These are phyloP conservation scores for Clarireedia sp. DNA, from an alignment of 2,329 filamentous ascomycete genomes.

Conservation along the genomic window DNA sequence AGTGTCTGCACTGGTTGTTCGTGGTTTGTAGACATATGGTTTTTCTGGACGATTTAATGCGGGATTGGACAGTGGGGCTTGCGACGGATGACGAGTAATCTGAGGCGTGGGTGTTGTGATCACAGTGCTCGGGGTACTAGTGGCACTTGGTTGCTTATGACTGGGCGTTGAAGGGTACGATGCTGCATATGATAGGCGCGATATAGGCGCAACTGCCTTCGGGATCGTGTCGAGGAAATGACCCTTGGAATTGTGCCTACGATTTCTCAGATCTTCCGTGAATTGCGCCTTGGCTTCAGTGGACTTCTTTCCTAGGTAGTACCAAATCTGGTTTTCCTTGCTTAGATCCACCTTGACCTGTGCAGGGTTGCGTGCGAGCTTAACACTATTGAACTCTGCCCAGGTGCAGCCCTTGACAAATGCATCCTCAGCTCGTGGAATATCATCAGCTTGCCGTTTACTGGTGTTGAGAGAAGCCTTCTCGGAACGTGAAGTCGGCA, in stretches of 20 bases:
- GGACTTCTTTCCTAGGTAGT: conserved; percentile 77
- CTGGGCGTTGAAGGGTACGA: conserved; percentile 24
- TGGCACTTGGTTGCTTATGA: conserved; percentile 20
- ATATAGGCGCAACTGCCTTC: conserved; percentile 39
- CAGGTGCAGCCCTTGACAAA: conserved; percentile 64
- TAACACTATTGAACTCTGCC: conserved; percentile 69
- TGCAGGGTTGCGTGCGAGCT: conserved; percentile 47
- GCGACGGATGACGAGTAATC: neutral
- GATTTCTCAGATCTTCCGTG: conserved; percentile 61
- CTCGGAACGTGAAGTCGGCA: conserved; percentile 55
- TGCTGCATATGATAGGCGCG: conserved; percentile 30
- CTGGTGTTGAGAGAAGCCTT: conserved; percentile 61
- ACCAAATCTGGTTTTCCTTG: conserved; percentile 73
- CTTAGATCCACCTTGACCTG: conserved; percentile 64
- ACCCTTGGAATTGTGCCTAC: conserved; percentile 57
- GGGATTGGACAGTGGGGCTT: conserved; percentile 12
- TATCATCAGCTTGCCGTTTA: conserved; percentile 50
- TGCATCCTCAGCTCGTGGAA: conserved; percentile 55
- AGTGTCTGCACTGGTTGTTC: conserved; percentile 15
- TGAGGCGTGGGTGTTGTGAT: neutral
- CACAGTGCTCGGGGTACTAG: conserved; percentile 8
- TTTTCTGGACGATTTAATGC: conserved; percentile 33
- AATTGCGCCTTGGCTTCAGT: conserved; percentile 89
- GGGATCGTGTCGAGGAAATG: conserved; percentile 66
- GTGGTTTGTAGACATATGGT: conserved; percentile 48